phyloP scores from a whole-genome alignment of 2,329 filamentous ascomycete species.

The Pseudovirgaria hyperparasitica region DNA sequence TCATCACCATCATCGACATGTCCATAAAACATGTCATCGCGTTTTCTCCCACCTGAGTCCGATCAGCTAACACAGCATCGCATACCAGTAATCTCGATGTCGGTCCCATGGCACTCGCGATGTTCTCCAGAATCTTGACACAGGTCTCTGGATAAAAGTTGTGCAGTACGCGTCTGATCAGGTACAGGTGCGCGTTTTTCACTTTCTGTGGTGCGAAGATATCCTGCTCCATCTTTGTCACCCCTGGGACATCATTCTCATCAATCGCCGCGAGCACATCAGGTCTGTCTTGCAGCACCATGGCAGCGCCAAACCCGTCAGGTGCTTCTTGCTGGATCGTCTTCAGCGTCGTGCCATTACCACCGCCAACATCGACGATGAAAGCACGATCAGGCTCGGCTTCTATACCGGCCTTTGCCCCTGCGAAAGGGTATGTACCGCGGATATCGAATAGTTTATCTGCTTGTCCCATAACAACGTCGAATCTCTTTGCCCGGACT shows the following conservation, averaged over 20 bases:
- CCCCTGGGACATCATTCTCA: conserved; percentile 6
- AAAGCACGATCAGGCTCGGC: conserved; percentile 9
- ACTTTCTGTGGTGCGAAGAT: conserved; percentile 19
- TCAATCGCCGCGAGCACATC: conserved; percentile 14
- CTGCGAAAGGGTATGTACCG: no score
- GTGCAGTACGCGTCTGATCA: conserved; percentile 19
- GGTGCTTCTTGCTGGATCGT: no score
- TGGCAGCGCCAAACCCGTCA: conserved; percentile 8
- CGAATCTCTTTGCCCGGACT: no score
- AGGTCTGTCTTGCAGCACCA: no score
- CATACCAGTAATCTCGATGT: conserved; percentile 19
- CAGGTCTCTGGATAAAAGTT: conserved; percentile 18
- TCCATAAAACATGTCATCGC: no score
- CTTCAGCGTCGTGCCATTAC: conserved; percentile 19
- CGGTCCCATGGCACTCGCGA: conserved; percentile 14
- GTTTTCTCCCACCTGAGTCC: no score
- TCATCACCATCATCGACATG: no score
- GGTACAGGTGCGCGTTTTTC: conserved; percentile 19
- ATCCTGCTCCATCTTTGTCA: conserved; percentile 18
- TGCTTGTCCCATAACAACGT: no score
- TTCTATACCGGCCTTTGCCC: no score
- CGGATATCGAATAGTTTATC: no score
- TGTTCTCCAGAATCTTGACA: conserved; percentile 14
- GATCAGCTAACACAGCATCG: conserved; percentile 18
- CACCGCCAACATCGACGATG: conserved; percentile 19